phyloP scores from a whole-genome alignment of 23 red algal genomes.

The Cyanidiococcus yangmingshanensis region DNA sequence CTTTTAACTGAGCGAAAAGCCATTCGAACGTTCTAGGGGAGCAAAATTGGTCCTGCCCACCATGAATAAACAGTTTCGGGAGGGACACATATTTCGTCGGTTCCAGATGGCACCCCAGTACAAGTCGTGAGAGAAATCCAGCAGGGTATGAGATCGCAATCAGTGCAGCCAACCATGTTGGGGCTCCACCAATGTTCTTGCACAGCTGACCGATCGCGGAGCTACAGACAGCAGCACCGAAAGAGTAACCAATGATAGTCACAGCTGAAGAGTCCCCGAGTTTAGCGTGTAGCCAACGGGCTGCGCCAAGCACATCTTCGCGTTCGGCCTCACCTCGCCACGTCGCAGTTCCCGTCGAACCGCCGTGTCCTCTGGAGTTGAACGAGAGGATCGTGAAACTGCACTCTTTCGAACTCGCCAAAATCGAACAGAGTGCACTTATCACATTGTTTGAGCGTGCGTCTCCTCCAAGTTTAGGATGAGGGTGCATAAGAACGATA shows the following conservation, averaged over 20 bases:
- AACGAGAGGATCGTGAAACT: not conserved
- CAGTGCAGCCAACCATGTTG: not conserved
- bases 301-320: constrained; percentile 7
- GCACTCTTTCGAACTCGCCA: not conserved
- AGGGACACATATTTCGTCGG: not conserved
- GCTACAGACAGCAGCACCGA: constrained; percentile 7
- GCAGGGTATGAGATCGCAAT: not conserved
- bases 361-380: constrained; percentile 12
- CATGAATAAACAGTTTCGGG: constrained; percentile 8
- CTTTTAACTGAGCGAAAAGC: not conserved
- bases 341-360: not conserved
- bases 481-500: constrained; percentile 5
- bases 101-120: not conserved
- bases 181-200: not conserved
- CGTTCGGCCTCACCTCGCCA: constrained; percentile 14
- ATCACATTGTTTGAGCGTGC: not conserved
- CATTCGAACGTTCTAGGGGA: not conserved
- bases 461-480: constrained; percentile 14
- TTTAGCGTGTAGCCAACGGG: not conserved
- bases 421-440: not conserved
- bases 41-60: constrained; percentile 7
- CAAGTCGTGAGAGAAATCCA: constrained; percentile 11
- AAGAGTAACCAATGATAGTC: not conserved
- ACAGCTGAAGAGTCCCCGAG: not conserved
- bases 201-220: constrained; percentile 14